Evolutionary conservation across 2,329 filamentous ascomycete species (phyloP).

Genomic region (Claviceps monticola): DNA sequence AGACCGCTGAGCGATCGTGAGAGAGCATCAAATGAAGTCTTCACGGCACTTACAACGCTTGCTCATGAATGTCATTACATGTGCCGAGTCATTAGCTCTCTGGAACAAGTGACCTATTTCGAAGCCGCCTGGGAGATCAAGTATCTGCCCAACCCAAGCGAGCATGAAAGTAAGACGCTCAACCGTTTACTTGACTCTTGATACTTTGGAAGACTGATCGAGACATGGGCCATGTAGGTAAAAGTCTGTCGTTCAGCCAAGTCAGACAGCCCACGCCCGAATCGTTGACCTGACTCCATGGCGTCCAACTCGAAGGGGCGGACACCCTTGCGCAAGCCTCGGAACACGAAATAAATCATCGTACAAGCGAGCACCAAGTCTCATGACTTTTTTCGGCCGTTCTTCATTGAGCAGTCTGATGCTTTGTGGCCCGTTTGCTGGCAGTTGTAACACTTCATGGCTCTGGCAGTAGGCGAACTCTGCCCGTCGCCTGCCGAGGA

Average conservation of each 20-base stretch:
- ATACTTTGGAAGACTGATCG: not conserved
- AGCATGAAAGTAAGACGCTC: not conserved
- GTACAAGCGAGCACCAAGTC: not conserved
- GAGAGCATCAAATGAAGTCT: not conserved
- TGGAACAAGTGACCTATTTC: not conserved
- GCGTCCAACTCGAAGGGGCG: not conserved
- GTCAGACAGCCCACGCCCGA: not conserved
- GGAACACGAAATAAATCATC: not conserved
- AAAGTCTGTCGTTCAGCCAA: not conserved
- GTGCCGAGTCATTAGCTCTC: not conserved
- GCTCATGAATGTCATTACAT: not conserved
- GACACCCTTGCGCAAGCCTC: not conserved
- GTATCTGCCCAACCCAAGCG: not conserved
- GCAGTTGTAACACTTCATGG: conserved; percentile 43
- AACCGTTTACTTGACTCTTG: not conserved
- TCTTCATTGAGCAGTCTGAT: conserved; percentile 35
- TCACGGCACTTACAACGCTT: not conserved
- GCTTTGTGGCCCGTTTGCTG: conserved; percentile 47
- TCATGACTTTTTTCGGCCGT: conserved; percentile 1
- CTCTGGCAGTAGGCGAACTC: conserved; percentile 10
- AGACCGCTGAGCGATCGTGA: not conserved
- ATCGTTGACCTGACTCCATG: not conserved
- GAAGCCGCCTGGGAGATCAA: not conserved
- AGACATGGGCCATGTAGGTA: not conserved
- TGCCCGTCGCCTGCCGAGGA: conserved; percentile 27